A percentile compares a stretch with the other conserved stretches of the same genome.
Conservation (phyloP, 257 asterid genomes). For the Voacanga thouarsii region DNA sequence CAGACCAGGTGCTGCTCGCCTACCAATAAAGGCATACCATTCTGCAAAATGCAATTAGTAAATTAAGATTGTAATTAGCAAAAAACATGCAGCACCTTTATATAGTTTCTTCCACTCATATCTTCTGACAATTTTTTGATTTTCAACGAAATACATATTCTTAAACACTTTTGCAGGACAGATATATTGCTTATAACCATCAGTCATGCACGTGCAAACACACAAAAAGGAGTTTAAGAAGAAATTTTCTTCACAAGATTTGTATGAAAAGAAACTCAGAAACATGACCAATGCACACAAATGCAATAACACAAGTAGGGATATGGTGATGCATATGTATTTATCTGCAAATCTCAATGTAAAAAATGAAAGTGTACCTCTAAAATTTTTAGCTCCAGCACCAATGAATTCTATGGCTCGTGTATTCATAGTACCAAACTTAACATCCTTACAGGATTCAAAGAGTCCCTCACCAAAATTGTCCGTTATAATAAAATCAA, state of each 20-base stretch:
- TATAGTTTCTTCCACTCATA: background rate
- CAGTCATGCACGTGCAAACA: background rate
- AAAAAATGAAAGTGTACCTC: constrained; percentile 40
- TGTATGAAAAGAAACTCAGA: constrained; percentile 2
- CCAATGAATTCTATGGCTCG: constrained; percentile 96
- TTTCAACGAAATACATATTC: background rate
- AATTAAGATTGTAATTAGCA: background rate
- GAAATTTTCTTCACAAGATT: background rate
- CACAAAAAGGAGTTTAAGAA: background rate
- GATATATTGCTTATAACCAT: background rate
- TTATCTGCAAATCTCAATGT: background rate
- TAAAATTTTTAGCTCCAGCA: constrained; percentile 85
- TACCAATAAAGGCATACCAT: constrained; percentile 87
- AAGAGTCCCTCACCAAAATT: constrained; percentile 73
- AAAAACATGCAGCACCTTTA: background rate
- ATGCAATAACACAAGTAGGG: background rate
- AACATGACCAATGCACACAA: constrained; percentile 1
- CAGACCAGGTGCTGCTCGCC: constrained; percentile 57
- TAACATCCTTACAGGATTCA: constrained; percentile 98
- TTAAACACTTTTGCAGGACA: background rate
- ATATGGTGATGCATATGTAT: background rate
- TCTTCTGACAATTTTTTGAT: background rate
- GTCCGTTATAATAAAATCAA: constrained; percentile 70
- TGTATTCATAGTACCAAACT: constrained; percentile 93
- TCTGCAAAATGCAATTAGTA: constrained; percentile 46